phyloP scores from a whole-genome alignment of 192 early-diverging fungal genomes.

The Glomus cerebriforme region DNA sequence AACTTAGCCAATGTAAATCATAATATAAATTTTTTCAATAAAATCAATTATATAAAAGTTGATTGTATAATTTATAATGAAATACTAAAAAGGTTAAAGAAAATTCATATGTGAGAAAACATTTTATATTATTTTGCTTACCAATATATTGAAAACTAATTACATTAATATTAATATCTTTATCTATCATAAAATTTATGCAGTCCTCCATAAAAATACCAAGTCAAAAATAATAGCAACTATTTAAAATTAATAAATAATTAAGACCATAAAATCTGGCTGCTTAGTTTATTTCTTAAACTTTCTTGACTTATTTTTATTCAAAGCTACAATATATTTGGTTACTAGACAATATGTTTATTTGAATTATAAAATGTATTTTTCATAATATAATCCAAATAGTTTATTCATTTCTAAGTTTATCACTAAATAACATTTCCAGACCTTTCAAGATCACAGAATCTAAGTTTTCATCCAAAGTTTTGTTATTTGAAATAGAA shows the following conservation, averaged over 20 bases:
- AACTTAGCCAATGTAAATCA: slow-evolving; percentile 23
- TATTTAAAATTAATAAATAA: slow-evolving; percentile 21
- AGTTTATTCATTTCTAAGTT: slow-evolving; percentile 26
- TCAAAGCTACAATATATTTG: slow-evolving; percentile 26
- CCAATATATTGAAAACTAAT: slow-evolving; percentile 24
- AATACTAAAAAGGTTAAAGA: neutral
- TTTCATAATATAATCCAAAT: slow-evolving; percentile 21
- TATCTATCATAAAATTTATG: slow-evolving; percentile 1
- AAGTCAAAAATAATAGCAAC: neutral
- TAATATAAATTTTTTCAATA: slow-evolving; percentile 22
- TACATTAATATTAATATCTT: slow-evolving; percentile 25
- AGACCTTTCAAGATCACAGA: slow-evolving; percentile 17
- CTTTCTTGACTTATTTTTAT: slow-evolving; percentile 29
- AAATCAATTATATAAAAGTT: slow-evolving; percentile 24
- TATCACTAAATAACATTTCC: neutral
- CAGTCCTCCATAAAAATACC: slow-evolving; percentile 21
- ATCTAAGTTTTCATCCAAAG: slow-evolving; percentile 16
- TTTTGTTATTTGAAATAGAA: slow-evolving; percentile 13
- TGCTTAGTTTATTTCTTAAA: neutral
- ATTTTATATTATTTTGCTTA: slow-evolving; percentile 21
- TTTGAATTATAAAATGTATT: slow-evolving; percentile 2
- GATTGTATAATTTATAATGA: neutral
- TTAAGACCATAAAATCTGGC: slow-evolving; percentile 15
- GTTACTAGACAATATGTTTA: slow-evolving; percentile 24
- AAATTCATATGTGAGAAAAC: slow-evolving; percentile 2